Evolutionary conservation across 345 rosid genomes (phyloP).

Genomic region (Physaria fendleri): DNA sequence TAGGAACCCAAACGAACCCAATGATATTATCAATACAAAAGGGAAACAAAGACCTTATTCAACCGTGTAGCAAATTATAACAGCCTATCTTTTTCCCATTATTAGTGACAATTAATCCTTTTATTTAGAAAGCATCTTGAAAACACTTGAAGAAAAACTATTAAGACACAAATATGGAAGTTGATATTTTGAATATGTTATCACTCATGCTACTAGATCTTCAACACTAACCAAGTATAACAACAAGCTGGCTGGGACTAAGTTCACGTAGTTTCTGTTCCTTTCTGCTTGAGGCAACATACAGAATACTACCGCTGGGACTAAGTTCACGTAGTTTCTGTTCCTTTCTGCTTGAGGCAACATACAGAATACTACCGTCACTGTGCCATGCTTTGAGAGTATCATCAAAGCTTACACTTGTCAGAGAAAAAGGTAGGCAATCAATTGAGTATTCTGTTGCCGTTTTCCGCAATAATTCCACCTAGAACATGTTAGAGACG

Average conservation of each 20-base stretch:
- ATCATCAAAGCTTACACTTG: conserved; percentile 24
- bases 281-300: conserved; percentile 35
- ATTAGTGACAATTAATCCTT: not conserved
- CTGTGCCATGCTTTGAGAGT: conserved; percentile 38
- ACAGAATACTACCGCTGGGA: conserved; percentile 41
- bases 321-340: conserved; percentile 20
- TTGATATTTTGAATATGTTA: not conserved
- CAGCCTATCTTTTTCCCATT: not conserved
- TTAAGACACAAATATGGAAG: not conserved
- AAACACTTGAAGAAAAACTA: not conserved
- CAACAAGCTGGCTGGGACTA: conserved; percentile 32
- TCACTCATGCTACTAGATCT: not conserved
- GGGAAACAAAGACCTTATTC: not conserved
- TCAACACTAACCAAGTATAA: conserved; percentile 41
- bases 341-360: conserved; percentile 33
- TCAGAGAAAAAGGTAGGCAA: conserved; percentile 39
- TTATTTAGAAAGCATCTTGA: not conserved
- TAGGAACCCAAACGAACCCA: conserved; percentile 22
- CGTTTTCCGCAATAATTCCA: conserved; percentile 33
- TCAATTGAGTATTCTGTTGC: conserved; percentile 36
- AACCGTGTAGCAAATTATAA: not conserved
- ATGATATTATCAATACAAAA: not conserved
- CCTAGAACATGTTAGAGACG: conserved; percentile 26
- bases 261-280: conserved; percentile 21
- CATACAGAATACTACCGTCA: conserved; percentile 39